A percentile compares a stretch with the other conserved stretches of the same genome.
These are phyloP conservation scores for Podaxis rugospora DNA, from an alignment of 768 basidiomycete species.

Conservation along the genomic window DNA sequence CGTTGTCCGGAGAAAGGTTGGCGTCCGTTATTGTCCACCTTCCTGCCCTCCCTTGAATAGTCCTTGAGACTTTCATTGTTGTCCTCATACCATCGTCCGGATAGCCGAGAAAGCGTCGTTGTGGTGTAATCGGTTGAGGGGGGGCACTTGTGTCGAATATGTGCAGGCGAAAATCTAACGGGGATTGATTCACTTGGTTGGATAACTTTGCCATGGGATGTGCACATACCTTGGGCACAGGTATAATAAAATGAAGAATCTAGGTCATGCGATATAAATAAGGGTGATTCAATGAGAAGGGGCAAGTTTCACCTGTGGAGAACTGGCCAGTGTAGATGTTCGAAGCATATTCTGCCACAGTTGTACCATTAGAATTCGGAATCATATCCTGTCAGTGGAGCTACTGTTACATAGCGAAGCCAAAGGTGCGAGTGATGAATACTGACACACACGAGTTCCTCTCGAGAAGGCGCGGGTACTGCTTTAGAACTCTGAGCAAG, in stretches of 20 bases:
- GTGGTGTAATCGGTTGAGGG: slow-evolving; percentile 20
- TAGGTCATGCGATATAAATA: slow-evolving; percentile 20
- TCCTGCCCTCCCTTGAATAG: slow-evolving; percentile 71
- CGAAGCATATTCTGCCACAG: slow-evolving; percentile 65
- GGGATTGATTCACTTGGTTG: background rate
- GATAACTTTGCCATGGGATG: background rate
- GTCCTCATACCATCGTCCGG: slow-evolving; percentile 30
- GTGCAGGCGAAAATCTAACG: slow-evolving; percentile 82
- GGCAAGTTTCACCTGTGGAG: slow-evolving; percentile 49
- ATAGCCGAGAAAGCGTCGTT: slow-evolving; percentile 9
- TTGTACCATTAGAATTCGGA: slow-evolving; percentile 77
- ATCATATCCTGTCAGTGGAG: slow-evolving; percentile 49
- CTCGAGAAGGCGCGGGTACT: slow-evolving; percentile 19
- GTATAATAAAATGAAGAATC: slow-evolving; percentile 94
- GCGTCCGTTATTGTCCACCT: slow-evolving; percentile 96
- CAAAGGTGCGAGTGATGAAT: background rate
- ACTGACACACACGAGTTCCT: slow-evolving; percentile 10
- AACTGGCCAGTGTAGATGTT: slow-evolving; percentile 88
- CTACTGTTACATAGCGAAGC: slow-evolving; percentile 3
- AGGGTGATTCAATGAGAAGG: background rate
- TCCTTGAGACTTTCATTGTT: slow-evolving; percentile 47
- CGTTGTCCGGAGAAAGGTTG: slow-evolving; percentile 84
- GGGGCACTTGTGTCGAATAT: slow-evolving; percentile 76
- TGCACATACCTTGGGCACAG: slow-evolving; percentile 66
- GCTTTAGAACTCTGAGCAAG: slow-evolving; percentile 34